Base-by-base conservation (phyloP, 768 basidiomycete genomes). In the Tylopilus vinaceipallidus region DNA sequence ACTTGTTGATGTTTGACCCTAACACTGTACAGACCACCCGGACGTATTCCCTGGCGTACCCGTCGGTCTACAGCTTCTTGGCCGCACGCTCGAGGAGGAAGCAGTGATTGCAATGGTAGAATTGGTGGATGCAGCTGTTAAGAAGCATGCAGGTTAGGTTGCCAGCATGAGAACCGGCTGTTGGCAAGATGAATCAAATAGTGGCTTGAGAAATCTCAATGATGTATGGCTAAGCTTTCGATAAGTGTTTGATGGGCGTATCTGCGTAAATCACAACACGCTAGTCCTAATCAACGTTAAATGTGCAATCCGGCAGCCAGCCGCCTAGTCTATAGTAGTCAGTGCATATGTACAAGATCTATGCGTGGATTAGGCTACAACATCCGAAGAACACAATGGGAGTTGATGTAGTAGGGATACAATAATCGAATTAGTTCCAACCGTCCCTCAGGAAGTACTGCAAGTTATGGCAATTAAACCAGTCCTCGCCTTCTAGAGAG, bases 81-180 rank as follows among this genome's bases (percentile, higher is more conserved):
- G 78, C 3, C 66, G 71, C 22, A 73, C 70, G 29, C 65, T 68
- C 38, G 79, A 81, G 57, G 79, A 81, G 45, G 79, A 81, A 58
- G 79, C 75, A 0, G 75, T 81, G 16, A 67, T 81, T 10, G 66
- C 62, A 5, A 75, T 80, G 73, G 71, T 72, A 4, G 75, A 76
- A 53, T 60, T 77, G 6, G 72, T 77, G 12, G 71, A 72, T 23
- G 62, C 55, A 3, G 73, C 75, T 11, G 44, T 75, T 6, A 70
- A 65, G 58, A 63, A 52, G 38, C 23, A 57, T 27, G 35, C 12
- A 5, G 27, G 22, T 20, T 23, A 13, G 16, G 22, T 26, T 19
- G 26, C 19, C 8, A 6, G 24, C 9, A 24, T 43, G 42, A 42
- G 26, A 34, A 40, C 32, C 16, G 4, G 22, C 14, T 11, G 26